Base-by-base conservation (phyloP, 1,284 basidiomycete species). In the Puccinia horiana region DNA sequence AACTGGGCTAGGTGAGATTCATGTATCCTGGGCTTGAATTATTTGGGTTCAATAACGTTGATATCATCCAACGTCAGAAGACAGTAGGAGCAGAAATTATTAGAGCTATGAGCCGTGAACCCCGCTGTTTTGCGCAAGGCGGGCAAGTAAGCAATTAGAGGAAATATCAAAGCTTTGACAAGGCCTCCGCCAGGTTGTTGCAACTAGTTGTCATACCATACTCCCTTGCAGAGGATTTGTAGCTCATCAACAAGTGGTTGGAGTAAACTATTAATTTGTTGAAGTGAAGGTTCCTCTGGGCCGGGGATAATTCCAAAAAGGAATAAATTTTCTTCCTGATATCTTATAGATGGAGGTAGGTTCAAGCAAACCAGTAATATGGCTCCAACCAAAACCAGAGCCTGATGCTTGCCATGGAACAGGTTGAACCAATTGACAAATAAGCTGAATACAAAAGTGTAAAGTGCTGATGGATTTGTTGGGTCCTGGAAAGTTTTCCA, bases 251-350 rank as follows among this genome's bases (percentile, higher is more conserved):
- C 14, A 20, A 80, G 65, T 16, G 54, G 65, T 49, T 56, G 47
- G 0, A 80, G 44, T 44, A 80, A 0, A 23, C 32, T 70, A 54
- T 61, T 80, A 23, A 73, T 80, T 58, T 70, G 23, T 3, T 49
- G 3, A 16, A 75, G 18, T 5, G 47, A 58, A 49, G 80, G 80
- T 56, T 81, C 61, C 14, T 65, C 32, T 11, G 78, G 78, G 29
- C 78, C 78, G 14, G 78, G 78, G 32, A 74, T 81, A 18, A 81
- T 63, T 29, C 78, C 70, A 47, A 42, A 81, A 61, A 81, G 52
- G 37, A 42, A 81, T 16, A 61, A 63, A n/a, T 81, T 81, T 63
- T 61, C 37, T 18, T 56, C 58, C 69, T 56, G 40, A 63, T 81
- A 49, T 23, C 26, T 18, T 26, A 35, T 1, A 9, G 37, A 35